Percentiles rank a stretch among this genome's conserved stretches.
Evolutionary conservation across 2,329 filamentous ascomycete species (phyloP).

Genomic region (Aspergillus nomiae): DNA sequence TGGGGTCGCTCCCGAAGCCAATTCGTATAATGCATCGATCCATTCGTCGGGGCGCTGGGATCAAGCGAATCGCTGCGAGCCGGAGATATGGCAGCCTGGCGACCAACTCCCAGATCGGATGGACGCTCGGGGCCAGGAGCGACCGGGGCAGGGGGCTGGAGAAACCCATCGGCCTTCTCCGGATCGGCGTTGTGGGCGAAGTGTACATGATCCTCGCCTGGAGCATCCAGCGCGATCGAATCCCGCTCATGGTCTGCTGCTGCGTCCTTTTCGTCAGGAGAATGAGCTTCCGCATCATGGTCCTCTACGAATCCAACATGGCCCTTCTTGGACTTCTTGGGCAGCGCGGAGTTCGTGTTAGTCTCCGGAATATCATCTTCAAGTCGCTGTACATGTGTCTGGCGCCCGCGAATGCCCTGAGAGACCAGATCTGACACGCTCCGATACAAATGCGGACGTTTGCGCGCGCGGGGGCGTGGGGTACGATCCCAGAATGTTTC

Average conservation of each 20-base stretch:
- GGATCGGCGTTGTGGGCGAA: constrained; percentile 1
- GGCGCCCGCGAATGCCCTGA: constrained; percentile 38
- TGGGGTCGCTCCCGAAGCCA: constrained; percentile 67
- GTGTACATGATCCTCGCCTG: constrained; percentile 4
- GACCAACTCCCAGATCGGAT: constrained; percentile 34
- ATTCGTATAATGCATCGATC: constrained; percentile 64
- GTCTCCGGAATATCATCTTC: constrained; percentile 19
- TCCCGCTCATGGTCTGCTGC: constrained; percentile 5
- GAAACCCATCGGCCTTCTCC: constrained; percentile 19
- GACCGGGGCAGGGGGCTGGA: constrained; percentile 14
- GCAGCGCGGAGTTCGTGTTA: constrained; percentile 11
- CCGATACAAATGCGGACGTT: constrained; percentile 37
- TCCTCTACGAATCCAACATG: constrained; percentile 61
- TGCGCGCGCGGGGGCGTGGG: constrained; percentile 53
- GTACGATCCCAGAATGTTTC: constrained; percentile 95
- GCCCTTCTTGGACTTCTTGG: constrained; percentile 38
- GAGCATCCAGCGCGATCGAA: background rate
- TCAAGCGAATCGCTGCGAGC: constrained; percentile 36
- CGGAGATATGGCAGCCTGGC: constrained; percentile 24
- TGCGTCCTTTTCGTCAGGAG: constrained; percentile 18
- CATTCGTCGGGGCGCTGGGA: constrained; percentile 25
- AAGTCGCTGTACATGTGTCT: constrained; percentile 23
- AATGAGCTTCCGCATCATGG: background rate
- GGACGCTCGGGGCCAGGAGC: constrained; percentile 8
- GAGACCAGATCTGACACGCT: constrained; percentile 41